phyloP scores from a whole-genome alignment of 257 asterid species.

The Scutellaria minor region DNA sequence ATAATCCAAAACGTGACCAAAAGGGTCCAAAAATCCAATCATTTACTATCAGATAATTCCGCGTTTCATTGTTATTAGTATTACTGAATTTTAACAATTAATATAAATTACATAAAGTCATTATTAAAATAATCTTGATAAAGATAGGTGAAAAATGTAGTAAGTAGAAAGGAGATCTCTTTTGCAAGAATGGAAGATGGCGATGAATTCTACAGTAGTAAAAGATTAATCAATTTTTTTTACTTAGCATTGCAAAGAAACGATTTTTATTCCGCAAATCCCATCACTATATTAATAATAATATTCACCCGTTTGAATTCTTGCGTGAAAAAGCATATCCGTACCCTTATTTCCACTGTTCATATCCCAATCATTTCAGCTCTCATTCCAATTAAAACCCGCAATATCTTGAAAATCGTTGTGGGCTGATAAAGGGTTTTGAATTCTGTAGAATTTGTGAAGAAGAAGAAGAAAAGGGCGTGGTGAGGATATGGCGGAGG shows the following conservation, averaged over 20 bases:
- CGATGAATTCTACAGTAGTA: slow-evolving; percentile 13
- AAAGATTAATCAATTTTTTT: neutral
- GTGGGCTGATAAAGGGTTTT: slow-evolving; percentile 33
- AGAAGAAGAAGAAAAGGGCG: neutral
- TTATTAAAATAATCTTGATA: no score
- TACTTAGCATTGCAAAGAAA: no score
- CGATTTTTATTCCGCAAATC: slow-evolving; percentile 26
- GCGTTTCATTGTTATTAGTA: no score
- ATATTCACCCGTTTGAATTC: slow-evolving; percentile 34
- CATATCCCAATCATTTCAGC: slow-evolving; percentile 19
- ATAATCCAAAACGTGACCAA: no score
- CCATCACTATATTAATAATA: slow-evolving; percentile 17
- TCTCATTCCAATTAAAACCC: slow-evolving; percentile 15
- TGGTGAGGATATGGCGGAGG: slow-evolving; percentile 46
- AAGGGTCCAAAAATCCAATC: no score
- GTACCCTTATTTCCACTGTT: slow-evolving; percentile 12
- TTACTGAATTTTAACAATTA: no score
- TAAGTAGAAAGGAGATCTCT: no score
- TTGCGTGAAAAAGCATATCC: slow-evolving; percentile 10
- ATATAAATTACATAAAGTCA: no score
- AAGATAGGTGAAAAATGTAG: no score
- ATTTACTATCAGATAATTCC: no score
- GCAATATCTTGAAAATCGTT: neutral
- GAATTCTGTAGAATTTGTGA: slow-evolving; percentile 31
- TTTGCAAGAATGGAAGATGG: no score